phyloP scores from a whole-genome alignment of 345 rosid genomes.

The sweet orange (Citrus sinensis) region DNA sequence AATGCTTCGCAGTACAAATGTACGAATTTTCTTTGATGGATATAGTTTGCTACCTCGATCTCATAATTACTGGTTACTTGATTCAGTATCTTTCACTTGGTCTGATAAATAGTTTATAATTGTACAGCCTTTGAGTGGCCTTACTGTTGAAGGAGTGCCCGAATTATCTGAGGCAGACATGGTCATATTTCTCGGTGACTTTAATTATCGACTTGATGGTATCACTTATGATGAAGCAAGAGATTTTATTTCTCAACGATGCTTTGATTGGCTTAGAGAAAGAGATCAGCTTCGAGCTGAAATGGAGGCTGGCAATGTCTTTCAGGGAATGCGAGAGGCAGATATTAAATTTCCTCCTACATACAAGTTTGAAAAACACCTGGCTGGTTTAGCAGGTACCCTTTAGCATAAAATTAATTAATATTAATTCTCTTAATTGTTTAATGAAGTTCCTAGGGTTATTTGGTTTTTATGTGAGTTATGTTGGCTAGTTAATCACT shows the following conservation, averaged over 20 bases:
- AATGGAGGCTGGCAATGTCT: conserved; percentile 78
- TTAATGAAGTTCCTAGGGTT: neutral
- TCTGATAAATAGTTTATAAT: conserved; percentile 10
- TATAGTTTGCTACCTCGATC: conserved; percentile 10
- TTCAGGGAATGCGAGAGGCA: conserved; percentile 91
- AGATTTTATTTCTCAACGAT: conserved; percentile 75
- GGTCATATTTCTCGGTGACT: conserved; percentile 77
- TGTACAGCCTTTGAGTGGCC: conserved; percentile 42
- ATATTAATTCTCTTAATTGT: neutral
- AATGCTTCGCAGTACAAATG: conserved; percentile 55
- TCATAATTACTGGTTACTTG: conserved; percentile 12
- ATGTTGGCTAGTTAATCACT: neutral
- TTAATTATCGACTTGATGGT: conserved; percentile 75
- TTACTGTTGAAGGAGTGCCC: conserved; percentile 48
- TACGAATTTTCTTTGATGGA: conserved; percentile 28
- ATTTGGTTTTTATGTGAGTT: neutral
- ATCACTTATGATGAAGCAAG: conserved; percentile 86
- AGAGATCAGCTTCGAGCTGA: conserved; percentile 75
- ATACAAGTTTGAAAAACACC: conserved; percentile 71
- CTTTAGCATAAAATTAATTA: neutral
- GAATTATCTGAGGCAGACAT: conserved; percentile 82
- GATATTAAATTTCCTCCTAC: conserved; percentile 77
- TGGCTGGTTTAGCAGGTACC: conserved; percentile 70
- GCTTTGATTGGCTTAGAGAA: conserved; percentile 87
- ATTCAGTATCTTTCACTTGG: neutral